phyloP scores from a whole-genome alignment of 2,329 filamentous ascomycete genomes.

The Neonectria ditissima region DNA sequence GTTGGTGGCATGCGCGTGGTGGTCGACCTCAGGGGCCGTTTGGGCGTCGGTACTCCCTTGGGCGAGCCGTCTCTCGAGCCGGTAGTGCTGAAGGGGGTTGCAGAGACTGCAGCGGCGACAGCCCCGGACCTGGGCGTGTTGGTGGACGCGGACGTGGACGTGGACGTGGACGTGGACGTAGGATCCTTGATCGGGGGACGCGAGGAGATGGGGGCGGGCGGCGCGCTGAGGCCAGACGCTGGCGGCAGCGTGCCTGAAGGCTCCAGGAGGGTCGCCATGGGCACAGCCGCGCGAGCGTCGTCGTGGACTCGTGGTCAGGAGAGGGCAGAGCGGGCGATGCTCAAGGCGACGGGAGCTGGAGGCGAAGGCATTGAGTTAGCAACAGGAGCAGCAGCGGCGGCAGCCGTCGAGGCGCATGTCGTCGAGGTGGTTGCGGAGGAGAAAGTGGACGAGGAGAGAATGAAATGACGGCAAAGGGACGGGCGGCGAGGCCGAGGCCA shows the following conservation, averaged over 20 bases:
- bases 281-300: constrained; percentile 36
- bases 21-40: constrained; percentile 37
- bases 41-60: constrained; percentile 30
- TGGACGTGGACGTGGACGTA: constrained; percentile 39
- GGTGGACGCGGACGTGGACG: constrained; percentile 35
- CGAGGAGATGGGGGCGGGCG: constrained; percentile 37
- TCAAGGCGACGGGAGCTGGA: constrained; percentile 43
- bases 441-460: neutral
- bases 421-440: constrained; percentile 8
- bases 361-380: constrained; percentile 43
- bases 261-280: constrained; percentile 45
- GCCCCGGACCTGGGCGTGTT: constrained; percentile 34
- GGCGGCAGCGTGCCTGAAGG: constrained; percentile 43
- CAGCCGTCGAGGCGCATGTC: constrained; percentile 16
- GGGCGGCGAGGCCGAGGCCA: constrained; percentile 15
- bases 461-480: constrained; percentile 15
- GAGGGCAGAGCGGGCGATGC: constrained; percentile 42
- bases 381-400: constrained; percentile 26
- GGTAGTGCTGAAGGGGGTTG: constrained; percentile 10
- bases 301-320: constrained; percentile 36
- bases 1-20: constrained; percentile 39
- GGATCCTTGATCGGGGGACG: constrained; percentile 42
- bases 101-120: constrained; percentile 6
- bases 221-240: constrained; percentile 46
- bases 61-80: constrained; percentile 24